Evolutionary conservation across 352 stramenopile species (phyloP), one percentile per base, ranked within the genome.

Genomic region (Globisporangium megalacanthum): DNA sequence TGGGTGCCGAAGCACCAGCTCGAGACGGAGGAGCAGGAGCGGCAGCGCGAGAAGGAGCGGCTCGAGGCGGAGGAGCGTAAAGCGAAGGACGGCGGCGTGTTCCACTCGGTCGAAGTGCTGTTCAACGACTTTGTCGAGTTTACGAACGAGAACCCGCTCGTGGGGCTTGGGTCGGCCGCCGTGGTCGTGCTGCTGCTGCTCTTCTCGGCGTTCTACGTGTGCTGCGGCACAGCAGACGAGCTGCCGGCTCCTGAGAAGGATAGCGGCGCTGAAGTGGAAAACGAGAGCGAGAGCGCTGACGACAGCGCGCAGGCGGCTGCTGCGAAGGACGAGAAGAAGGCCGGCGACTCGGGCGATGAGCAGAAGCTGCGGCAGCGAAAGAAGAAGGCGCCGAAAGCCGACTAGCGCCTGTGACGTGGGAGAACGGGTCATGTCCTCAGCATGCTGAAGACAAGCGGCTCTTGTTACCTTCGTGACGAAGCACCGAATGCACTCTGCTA

Each of bases 351-450:
- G 33, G 49, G 49, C 20, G 60, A 65, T 48, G 54, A 71, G 39
- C 64, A 72, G 49, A 92, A 86, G 62, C 53, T 89, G 44, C 79
- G 83, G 48, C 83, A 88, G 68, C 79, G 83, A 60, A 91, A 91
- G 70, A 77, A 77, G 65, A 92, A 90, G 56, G 78, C 78, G 10
- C 83, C 83, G 17, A 81, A 84, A 50, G 78, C 78, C 39, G 78
- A 92, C 56, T 75, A 83, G 25, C 25, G 25, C 25, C 25, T 29
- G 25, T 29, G 25, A 4, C 25, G 25, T 29, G 25, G 25, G 4
- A 29, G 25, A 29, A 29, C 25, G 25, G 1, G 4, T 29, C 25
- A 29, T 29, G 25, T 29, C 25, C 25, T 29, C 25, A 29, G 25
- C 25, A 29, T 4, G 25, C 25, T 29, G 25, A 29, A 29, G 25